phyloP scores from a whole-genome alignment of 2,329 filamentous ascomycete species.

The Colletotrichum viniferum region DNA sequence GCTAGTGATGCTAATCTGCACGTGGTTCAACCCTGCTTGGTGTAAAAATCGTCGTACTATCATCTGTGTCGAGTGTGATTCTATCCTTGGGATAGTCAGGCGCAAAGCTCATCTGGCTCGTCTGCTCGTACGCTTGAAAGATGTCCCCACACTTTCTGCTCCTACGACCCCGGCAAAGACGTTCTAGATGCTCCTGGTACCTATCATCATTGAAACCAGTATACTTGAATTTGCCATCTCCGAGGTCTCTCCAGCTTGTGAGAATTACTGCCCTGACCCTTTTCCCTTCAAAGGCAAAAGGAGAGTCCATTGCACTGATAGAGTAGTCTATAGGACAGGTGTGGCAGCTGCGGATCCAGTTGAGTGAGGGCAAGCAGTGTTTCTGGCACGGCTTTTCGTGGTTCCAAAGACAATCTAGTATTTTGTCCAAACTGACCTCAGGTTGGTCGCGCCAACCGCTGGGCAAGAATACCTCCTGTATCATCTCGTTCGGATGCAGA shows the following conservation, averaged over 20 bases:
- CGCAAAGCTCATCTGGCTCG: neutral
- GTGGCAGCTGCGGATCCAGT: neutral
- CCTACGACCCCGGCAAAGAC: rapidly evolving
- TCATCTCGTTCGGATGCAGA: neutral
- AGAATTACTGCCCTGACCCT: neutral
- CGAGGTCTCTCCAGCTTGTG: neutral
- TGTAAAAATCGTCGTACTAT: neutral
- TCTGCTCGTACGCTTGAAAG: neutral
- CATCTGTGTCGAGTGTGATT: no score
- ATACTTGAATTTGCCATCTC: neutral
- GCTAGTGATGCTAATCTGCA: neutral
- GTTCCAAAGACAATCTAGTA: neutral
- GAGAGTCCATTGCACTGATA: neutral
- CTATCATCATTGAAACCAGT: rapidly evolving
- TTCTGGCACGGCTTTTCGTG: neutral
- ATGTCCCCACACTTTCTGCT: neutral
- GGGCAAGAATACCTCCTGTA: neutral
- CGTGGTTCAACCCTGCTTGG: neutral
- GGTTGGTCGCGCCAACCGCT: neutral
- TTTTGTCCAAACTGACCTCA: rapidly evolving
- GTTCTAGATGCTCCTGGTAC: neutral
- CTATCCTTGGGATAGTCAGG: neutral
- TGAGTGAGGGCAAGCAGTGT: neutral
- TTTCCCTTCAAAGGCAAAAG: neutral
- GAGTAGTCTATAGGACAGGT: neutral